phyloP scores from a whole-genome alignment of 1,284 basidiomycete species.

The Salmacisia buchloeana region DNA sequence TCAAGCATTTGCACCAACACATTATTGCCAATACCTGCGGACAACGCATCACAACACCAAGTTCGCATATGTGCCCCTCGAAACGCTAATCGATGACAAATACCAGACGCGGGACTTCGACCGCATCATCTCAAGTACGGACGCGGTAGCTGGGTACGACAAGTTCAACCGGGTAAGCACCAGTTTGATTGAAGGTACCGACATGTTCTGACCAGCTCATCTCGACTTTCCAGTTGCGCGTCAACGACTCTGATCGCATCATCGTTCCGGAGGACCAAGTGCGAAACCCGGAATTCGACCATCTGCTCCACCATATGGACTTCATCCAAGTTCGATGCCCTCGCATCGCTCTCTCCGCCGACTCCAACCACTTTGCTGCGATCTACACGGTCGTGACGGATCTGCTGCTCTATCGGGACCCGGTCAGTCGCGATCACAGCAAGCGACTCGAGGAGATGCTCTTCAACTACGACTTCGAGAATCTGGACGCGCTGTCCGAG shows the following conservation, averaged over 20 bases:
- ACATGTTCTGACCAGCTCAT: not conserved
- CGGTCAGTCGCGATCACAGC: slow-evolving; percentile 54
- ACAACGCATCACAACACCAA: slow-evolving; percentile 39
- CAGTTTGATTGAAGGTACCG: not conserved
- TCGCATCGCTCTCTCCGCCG: slow-evolving; percentile 71
- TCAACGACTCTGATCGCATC: slow-evolving; percentile 67
- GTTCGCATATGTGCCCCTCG: slow-evolving; percentile 67
- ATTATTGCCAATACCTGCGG: slow-evolving; percentile 49
- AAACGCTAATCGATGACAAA: slow-evolving; percentile 57
- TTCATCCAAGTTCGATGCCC: slow-evolving; percentile 74
- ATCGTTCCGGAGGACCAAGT: slow-evolving; percentile 38
- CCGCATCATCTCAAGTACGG: slow-evolving; percentile 81
- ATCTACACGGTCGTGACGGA: slow-evolving; percentile 85
- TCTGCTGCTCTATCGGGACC: slow-evolving; percentile 80
- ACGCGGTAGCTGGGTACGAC: slow-evolving; percentile 67
- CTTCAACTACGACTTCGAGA: slow-evolving; percentile 84
- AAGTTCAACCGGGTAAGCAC: slow-evolving; percentile 67
- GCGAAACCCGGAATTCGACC: slow-evolving; percentile 55
- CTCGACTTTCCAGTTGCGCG: slow-evolving; percentile 26
- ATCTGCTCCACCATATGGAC: slow-evolving; percentile 78
- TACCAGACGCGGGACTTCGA: slow-evolving; percentile 54
- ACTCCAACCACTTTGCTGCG: slow-evolving; percentile 75
- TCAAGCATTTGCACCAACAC: slow-evolving; percentile 76
- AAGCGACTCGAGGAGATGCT: slow-evolving; percentile 65
- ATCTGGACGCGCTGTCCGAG: slow-evolving; percentile 64